Conservation (phyloP, 495 filamentous ascomycete genomes). For the Penicillium coffeae region DNA sequence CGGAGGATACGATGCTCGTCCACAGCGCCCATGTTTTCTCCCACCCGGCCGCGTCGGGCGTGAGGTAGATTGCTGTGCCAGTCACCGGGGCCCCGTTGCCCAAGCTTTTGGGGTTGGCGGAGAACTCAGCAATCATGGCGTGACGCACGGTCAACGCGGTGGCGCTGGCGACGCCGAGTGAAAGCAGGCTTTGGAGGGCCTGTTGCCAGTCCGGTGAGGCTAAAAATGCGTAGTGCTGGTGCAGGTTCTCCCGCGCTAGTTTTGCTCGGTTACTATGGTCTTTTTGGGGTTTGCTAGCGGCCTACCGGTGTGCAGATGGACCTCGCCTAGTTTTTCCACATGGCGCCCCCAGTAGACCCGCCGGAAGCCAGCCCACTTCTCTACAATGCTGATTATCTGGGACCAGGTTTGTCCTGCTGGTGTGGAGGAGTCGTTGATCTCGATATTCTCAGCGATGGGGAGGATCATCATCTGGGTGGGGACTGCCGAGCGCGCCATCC, state of each 20-base stretch:
- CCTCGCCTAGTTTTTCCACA: slow-evolving; percentile 14
- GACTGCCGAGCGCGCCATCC: slow-evolving; percentile 17
- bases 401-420: slow-evolving; percentile 16
- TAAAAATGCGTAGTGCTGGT: slow-evolving; percentile 21
- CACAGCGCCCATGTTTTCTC: slow-evolving; percentile 25
- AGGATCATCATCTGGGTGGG: slow-evolving; percentile 28
- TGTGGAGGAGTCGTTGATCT: slow-evolving; percentile 17
- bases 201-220: slow-evolving; percentile 20
- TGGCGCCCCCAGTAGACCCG: slow-evolving; percentile 21
- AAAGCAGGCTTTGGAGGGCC: slow-evolving; percentile 1
- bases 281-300: not conserved
- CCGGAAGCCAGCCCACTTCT: slow-evolving; percentile 15
- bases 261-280: not conserved
- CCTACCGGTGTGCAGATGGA: slow-evolving; percentile 23
- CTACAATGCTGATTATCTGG: slow-evolving; percentile 16
- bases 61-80: slow-evolving; percentile 18
- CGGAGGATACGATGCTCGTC: slow-evolving; percentile 17
- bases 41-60: slow-evolving; percentile 13
- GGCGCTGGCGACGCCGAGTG: slow-evolving; percentile 6
- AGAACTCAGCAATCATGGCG: slow-evolving; percentile 20
- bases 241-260: slow-evolving; percentile 14
- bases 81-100: slow-evolving; percentile 16
- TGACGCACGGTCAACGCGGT: slow-evolving; percentile 20
- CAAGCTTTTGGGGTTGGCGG: slow-evolving; percentile 9
- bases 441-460: slow-evolving; percentile 15